Evolutionary conservation across 306 rosid species (phyloP), one percentile per base, ranked within the genome.

Genomic region (Pterocarpus macrocarpus): DNA sequence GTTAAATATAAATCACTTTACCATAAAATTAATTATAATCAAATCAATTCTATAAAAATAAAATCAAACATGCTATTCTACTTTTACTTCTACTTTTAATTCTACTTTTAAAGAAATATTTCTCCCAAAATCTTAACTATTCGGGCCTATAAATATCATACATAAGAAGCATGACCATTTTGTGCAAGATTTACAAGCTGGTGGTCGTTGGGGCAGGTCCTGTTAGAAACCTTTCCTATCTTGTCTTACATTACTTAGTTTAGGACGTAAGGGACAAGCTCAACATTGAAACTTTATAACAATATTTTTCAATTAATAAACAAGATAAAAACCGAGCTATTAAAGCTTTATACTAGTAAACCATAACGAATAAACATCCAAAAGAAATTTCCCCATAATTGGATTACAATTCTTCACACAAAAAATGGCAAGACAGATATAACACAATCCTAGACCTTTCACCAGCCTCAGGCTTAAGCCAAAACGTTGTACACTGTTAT

Each of bases 401-500:
- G 64, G 64, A 74, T 76, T 56, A 64, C 50, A 69, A 44, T 56
- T 73, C 74, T 83, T 58, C 16, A 50, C 71, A 47, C 43, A 75
- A 78, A 73, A 66, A 81, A 56, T 41, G 50, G 38, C 78, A 63
- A 76, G 49, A 55, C 39, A 63, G 35, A 33, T 41, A 10, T 14
- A 41, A 11, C 62, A 65, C 5, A 73, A 76, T 16, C 67, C 53
- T 61, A 81, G 44, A 66, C 58, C 50, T 77, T 64, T 72, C 43
- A 66, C 70, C 64, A 72, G 50, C 30, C 28, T 58, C 52, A 2
- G 7, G 74, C 41, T 70, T 69, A 33, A 50, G 44, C 78, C 71
- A 82, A 82, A 77, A 63, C 70, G 79, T 50, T 17, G 82, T 58
- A 41, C 56, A 47, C 64, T 57, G 74, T 70, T 52, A 76, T 69